Base-by-base conservation (phyloP, 2,329 filamentous ascomycete species). In the Hypoxylon sp. region DNA sequence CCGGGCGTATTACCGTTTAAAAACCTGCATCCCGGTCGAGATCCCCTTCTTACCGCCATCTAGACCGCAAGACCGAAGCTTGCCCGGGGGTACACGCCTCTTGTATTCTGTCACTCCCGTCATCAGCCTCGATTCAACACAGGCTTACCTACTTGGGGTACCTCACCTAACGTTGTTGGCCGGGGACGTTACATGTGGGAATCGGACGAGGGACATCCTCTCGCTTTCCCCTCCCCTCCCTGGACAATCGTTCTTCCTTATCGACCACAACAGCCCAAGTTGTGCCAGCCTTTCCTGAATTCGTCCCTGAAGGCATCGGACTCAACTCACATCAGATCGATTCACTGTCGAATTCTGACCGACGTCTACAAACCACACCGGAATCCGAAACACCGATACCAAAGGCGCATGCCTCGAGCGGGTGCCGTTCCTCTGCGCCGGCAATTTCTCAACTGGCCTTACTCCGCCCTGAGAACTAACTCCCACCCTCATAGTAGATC, bases 151-250 rank as follows among this genome's bases (percentile, higher is more conserved):
- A 51, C 60, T 59, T 68, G 36, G 58, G 58, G 61, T 59, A 62
- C 49, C 32, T 61, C 24, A 33, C 50, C 44, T 64, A 54, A 51
- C 60, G 26, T 50, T 61, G 62, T 64, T 63, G 62, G 67, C 50
- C 48, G 33, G 64, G 45, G 67, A 64, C 67, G 64, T 69, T 69
- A 64, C 67, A 69, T 69, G 64, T 58, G 64, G 63, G 28, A 66
- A 64, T 67, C 67, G 26, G 64, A 67, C 53, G 60, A 69, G 59
- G 20, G 54, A 60, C 52, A 59, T 49, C 49, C 48, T 55, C 40
- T 55, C 55, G 32, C 49, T 40, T 26, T 55, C 58, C 59, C 61
- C 36, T 56, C 61, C 50, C 42, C 56, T 56, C 51, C 40, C 64
- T 56, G 48, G 53, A 49, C 55, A 61, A 56, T 60, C 48, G 58